Evolutionary conservation across 306 rosid genomes (phyloP), one percentile per base, ranked within the genome.

Genomic region (Ormosia semicastrata): DNA sequence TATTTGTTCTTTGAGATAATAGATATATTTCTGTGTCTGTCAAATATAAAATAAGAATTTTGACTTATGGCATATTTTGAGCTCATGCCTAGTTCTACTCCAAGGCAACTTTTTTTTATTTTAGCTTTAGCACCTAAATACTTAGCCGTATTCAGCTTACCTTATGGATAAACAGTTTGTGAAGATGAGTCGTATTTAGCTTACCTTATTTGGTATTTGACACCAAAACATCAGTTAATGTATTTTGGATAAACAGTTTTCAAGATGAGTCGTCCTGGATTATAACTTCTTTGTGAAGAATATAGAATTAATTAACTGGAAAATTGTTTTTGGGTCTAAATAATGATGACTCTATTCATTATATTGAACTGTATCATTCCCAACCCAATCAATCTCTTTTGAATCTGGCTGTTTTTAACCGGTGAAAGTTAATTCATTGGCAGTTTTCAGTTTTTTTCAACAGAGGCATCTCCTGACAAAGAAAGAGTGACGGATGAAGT

Each of bases 381-480:
- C 69, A 47, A 34, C 76, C 65, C 81, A 73, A 53, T 71, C 60
- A 80, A 73, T 39, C 32, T 36, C 78, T 44, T 74, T 53, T 40
- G 36, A 75, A 41, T 60, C 47, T 57, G 57, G 52, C 84, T 56
- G 72, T 50, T 84, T 67, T 78, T 84, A 54, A 67, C 81, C 37
- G 33, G 39, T 65, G 24, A 56, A 68, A 82, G 63, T 49, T 82
- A 77, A 57, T 71, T 50, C 73, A 62, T 73, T 47, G 56, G 85
- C 81, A 85, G 77, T 24, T 85, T 75, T 75, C 88, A 75, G 68
- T 58, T 82, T 57, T 81, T 78, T 82, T 76, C 86, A 57, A 89
- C 88, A n/a, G 87, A 81, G 59, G 75, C 83, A 49, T 89, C 77
- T 82, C 84, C 78, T 67, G 78, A 68, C 56, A 85, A 81, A 74